Evolutionary conservation across 2,329 filamentous ascomycete genomes (phyloP).

Genomic region (Elsinoe necatrix): DNA sequence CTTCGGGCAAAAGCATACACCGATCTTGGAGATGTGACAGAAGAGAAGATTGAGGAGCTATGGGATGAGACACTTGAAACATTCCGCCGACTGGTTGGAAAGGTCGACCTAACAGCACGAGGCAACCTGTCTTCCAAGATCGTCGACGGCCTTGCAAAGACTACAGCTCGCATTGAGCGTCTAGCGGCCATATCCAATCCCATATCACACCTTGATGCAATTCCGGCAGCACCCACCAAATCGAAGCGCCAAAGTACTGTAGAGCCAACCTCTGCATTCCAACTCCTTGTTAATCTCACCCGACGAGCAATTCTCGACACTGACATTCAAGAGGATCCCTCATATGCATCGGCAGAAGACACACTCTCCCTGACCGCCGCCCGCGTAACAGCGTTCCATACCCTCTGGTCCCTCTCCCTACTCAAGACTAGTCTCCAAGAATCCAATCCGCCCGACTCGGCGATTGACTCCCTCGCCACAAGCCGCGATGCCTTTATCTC

Average conservation of each 20-base stretch:
- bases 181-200: constrained; percentile 73
- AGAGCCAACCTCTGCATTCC: constrained; percentile 40
- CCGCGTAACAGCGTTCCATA: constrained; percentile 73
- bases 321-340: constrained; percentile 36
- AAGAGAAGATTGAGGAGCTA: constrained; percentile 67
- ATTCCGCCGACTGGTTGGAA: constrained; percentile 58
- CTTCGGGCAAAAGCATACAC: constrained; percentile 79
- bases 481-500: constrained; percentile 45
- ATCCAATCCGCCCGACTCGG: constrained; percentile 43
- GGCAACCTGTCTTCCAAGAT: constrained; percentile 58
- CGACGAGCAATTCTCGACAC: constrained; percentile 65
- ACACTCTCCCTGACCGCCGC: constrained; percentile 68
- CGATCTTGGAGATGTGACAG: constrained; percentile 77
- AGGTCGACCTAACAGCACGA: constrained; percentile 61
- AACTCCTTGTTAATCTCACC: constrained; percentile 63
- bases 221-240: constrained; percentile 19
- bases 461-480: constrained; percentile 49
- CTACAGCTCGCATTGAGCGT: constrained; percentile 70
- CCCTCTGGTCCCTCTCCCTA: constrained; percentile 76
- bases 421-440: constrained; percentile 32
- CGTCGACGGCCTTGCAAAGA: constrained; percentile 63
- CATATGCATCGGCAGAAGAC: constrained; percentile 69
- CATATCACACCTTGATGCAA: constrained; percentile 61
- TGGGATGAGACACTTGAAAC: constrained; percentile 79
- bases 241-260: constrained; percentile 28